Percentiles rank a stretch among this genome's conserved stretches.
Conservation (phyloP, 805 yeast genomes). For the Pichia rugopelliculosa region DNA sequence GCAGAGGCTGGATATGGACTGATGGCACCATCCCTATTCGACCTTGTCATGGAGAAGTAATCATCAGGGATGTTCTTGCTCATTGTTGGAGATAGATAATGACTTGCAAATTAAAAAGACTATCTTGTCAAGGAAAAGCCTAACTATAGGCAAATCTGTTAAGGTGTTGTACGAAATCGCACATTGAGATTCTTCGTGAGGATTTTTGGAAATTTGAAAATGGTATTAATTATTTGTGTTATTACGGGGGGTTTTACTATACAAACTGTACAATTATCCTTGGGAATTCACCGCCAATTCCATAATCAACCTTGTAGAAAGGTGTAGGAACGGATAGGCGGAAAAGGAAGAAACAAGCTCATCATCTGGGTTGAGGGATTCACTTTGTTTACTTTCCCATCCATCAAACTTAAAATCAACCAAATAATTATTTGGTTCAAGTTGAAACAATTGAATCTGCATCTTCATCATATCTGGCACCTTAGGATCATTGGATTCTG, state of each 20-base stretch:
- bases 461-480: slow-evolving; percentile 84
- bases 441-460: slow-evolving; percentile 93
- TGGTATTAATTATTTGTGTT: too few species aligned
- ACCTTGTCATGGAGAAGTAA: slow-evolving; percentile 2
- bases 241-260: not conserved
- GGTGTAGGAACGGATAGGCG: slow-evolving; percentile 90
- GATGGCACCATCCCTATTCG: not conserved
- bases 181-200: too few species aligned
- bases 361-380: slow-evolving; percentile 30
- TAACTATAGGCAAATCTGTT: too few species aligned
- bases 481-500: slow-evolving; percentile 17
- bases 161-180: too few species aligned
- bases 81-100: slow-evolving; percentile 1
- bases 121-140: too few species aligned
- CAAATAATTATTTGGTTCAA: slow-evolving; percentile 91
- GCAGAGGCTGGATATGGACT: slow-evolving; percentile 1
- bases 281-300: slow-evolving; percentile 94
- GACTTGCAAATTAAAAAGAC: too few species aligned
- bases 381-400: slow-evolving; percentile 59
- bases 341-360: slow-evolving; percentile 86
- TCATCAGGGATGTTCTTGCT: slow-evolving; percentile 3
- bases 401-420: slow-evolving; percentile 98
- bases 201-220: too few species aligned
- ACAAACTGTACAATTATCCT: slow-evolving; percentile 14
- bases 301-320: slow-evolving; percentile 89